These are phyloP conservation scores for Dichomitus squalens DNA, from an alignment of 1,284 basidiomycete genomes.

Conservation along the genomic window DNA sequence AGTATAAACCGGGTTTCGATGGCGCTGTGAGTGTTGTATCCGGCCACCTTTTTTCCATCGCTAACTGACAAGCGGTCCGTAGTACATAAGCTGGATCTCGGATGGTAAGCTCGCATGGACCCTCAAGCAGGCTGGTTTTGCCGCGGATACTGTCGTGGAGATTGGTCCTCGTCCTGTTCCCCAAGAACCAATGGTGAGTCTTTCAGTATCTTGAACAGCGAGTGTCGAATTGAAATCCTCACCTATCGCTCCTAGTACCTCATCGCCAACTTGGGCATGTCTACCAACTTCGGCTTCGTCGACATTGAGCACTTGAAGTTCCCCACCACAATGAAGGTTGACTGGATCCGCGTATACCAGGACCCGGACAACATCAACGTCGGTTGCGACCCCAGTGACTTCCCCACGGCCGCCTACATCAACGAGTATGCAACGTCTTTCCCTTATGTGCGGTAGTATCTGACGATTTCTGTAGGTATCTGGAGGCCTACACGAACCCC, in stretches of 20 bases:
- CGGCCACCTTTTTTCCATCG: neutral
- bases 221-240: too few relatives aligned
- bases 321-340: constrained; percentile 73
- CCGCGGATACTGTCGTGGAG: constrained; percentile 61
- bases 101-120: constrained; percentile 74
- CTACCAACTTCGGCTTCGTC: constrained; percentile 72
- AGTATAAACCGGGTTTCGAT: constrained; percentile 53
- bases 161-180: constrained; percentile 79
- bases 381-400: constrained; percentile 80
- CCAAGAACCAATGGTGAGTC: constrained; percentile 79
- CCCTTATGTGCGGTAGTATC: neutral
- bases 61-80: constrained; percentile 49
- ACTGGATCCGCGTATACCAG: constrained; percentile 86
- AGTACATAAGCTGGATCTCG: constrained; percentile 85
- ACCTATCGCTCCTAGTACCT: constrained; percentile 69
- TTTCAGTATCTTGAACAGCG: neutral
- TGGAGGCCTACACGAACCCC: constrained; percentile 44
- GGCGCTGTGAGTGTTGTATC: constrained; percentile 31
- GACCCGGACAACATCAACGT: constrained; percentile 66
- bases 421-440: constrained; percentile 50
- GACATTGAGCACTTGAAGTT: constrained; percentile 68
- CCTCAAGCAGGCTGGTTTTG: constrained; percentile 72
- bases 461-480: constrained; percentile 27
- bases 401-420: constrained; percentile 79
- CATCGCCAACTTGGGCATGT: constrained; percentile 83